These are phyloP conservation scores for Backusella circina DNA, from an alignment of 192 early-diverging fungal species.

Conservation along the genomic window DNA sequence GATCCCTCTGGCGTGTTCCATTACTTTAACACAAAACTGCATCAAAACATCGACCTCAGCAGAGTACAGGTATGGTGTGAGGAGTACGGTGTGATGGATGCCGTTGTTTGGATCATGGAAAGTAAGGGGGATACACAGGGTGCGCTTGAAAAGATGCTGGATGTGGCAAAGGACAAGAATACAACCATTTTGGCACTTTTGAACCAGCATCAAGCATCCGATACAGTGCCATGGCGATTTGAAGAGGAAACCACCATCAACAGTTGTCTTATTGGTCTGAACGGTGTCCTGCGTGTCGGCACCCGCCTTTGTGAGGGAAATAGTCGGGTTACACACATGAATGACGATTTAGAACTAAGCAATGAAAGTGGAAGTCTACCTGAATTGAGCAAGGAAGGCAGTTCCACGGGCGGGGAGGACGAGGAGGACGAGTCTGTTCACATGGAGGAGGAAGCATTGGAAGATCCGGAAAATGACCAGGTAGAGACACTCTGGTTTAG, in stretches of 20 bases:
- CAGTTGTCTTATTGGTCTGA: slow-evolving; percentile 45
- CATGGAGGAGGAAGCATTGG: background rate
- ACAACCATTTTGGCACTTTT: slow-evolving; percentile 37
- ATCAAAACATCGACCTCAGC: slow-evolving; percentile 14
- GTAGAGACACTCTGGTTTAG: slow-evolving; percentile 55
- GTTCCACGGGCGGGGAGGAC: background rate
- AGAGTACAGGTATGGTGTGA: slow-evolving; percentile 47
- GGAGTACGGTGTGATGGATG: slow-evolving; percentile 48
- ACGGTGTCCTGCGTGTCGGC: slow-evolving; percentile 54
- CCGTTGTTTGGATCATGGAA: slow-evolving; percentile 61
- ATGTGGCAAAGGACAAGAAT: slow-evolving; percentile 49
- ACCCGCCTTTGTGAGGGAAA: slow-evolving; percentile 55
- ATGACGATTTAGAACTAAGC: slow-evolving; percentile 22
- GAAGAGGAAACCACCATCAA: slow-evolving; percentile 45
- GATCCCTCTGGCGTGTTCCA: slow-evolving; percentile 59
- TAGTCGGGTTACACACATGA: slow-evolving; percentile 10
- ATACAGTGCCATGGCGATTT: slow-evolving; percentile 38
- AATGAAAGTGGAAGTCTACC: slow-evolving; percentile 10
- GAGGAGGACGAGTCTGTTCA: background rate
- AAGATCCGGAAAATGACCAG: slow-evolving; percentile 36
- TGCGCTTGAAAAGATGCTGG: slow-evolving; percentile 50
- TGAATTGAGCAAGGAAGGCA: background rate
- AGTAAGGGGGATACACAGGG: slow-evolving; percentile 49
- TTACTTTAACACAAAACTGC: slow-evolving; percentile 50
- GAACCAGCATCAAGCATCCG: background rate